Evolutionary conservation across 805 yeast genomes (phyloP).

Genomic region (Spathaspora girioi): DNA sequence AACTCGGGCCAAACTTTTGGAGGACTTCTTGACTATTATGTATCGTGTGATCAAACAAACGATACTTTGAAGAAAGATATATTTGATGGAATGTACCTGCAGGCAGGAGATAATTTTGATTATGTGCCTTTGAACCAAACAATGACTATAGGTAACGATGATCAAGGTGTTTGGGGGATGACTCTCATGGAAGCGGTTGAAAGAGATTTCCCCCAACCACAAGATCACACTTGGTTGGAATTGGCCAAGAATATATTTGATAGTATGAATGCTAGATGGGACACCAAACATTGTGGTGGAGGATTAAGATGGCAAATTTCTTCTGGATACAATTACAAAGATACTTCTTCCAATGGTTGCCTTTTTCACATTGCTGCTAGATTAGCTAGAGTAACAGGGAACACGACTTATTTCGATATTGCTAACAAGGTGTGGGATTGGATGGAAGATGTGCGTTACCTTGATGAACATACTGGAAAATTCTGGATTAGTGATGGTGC

Average conservation of each 20-base stretch:
- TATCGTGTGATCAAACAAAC: slow-evolving; percentile 34
- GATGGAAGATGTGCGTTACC: slow-evolving; percentile 49
- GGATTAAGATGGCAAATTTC: slow-evolving; percentile 97
- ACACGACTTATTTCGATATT: slow-evolving; percentile 35
- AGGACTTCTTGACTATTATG: slow-evolving; percentile 38
- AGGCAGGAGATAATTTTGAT: slow-evolving; percentile 38
- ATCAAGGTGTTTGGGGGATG: slow-evolving; percentile 51
- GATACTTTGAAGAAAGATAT: slow-evolving; percentile 25
- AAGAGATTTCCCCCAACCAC: slow-evolving; percentile 43
- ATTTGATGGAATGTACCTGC: slow-evolving; percentile 39
- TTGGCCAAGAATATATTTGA: slow-evolving; percentile 87
- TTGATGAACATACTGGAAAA: slow-evolving; percentile 19
- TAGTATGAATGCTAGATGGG: slow-evolving; percentile 92
- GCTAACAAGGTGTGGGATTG: slow-evolving; percentile 78
- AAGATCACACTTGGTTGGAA: slow-evolving; percentile 76
- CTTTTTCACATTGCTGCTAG: slow-evolving; percentile 85
- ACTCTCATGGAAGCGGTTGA: slow-evolving; percentile 46
- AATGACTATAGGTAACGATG: slow-evolving; percentile 48
- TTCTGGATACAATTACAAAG: slow-evolving; percentile 89
- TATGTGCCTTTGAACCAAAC: slow-evolving; percentile 46
- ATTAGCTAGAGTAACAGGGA: slow-evolving; percentile 76
- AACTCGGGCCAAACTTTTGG: slow-evolving; percentile 51
- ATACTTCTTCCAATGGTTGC: slow-evolving; percentile 84
- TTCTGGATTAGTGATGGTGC: slow-evolving; percentile 58
- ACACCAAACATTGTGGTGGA: slow-evolving; percentile 66